A percentile compares a stretch with the other conserved stretches of the same genome.
Evolutionary conservation across 1,284 basidiomycete genomes (phyloP).

Genomic region (Sporisorium exsertum): DNA sequence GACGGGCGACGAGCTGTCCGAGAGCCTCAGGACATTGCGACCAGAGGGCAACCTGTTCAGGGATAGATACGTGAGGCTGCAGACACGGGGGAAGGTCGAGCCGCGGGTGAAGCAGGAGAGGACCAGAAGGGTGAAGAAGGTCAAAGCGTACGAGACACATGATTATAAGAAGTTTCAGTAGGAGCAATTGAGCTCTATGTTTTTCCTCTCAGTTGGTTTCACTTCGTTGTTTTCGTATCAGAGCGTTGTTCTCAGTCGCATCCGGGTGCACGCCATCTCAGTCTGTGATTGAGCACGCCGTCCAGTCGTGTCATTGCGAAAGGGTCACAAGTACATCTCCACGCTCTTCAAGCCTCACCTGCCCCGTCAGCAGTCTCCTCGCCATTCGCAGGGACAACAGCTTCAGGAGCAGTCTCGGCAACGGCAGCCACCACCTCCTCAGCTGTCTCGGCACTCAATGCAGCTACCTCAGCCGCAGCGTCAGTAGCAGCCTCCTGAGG

Average conservation of each 20-base stretch:
- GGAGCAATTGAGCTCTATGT: too few species aligned
- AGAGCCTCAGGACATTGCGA: conserved; percentile 85
- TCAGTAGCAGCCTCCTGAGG: background rate
- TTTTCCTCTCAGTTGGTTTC: too few species aligned
- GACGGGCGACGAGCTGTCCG: conserved; percentile 88
- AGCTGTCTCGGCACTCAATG: background rate
- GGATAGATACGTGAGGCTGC: conserved; percentile 85
- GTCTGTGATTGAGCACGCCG: background rate
- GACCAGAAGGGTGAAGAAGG: conserved; percentile 23
- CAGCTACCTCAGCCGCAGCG: background rate
- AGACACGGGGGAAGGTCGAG: conserved; percentile 81
- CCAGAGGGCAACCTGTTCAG: conserved; percentile 93
- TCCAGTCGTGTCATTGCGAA: background rate
- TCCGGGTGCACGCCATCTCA: background rate
- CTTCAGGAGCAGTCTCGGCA: conserved; percentile 4
- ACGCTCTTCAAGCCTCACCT: background rate
- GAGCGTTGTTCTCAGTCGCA: background rate
- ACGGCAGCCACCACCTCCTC: conserved; percentile 5
- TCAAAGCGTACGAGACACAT: conserved; percentile 48
- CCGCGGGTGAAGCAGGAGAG: conserved; percentile 72
- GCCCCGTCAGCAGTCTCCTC: background rate
- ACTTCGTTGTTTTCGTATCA: background rate
- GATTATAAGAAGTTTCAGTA: conserved; percentile 55
- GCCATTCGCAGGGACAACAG: background rate
- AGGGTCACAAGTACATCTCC: background rate